Evolutionary conservation across 2,329 filamentous ascomycete species (phyloP), one percentile per base, ranked within the genome.

Genomic region (Byssoonygena ceratinophila): DNA sequence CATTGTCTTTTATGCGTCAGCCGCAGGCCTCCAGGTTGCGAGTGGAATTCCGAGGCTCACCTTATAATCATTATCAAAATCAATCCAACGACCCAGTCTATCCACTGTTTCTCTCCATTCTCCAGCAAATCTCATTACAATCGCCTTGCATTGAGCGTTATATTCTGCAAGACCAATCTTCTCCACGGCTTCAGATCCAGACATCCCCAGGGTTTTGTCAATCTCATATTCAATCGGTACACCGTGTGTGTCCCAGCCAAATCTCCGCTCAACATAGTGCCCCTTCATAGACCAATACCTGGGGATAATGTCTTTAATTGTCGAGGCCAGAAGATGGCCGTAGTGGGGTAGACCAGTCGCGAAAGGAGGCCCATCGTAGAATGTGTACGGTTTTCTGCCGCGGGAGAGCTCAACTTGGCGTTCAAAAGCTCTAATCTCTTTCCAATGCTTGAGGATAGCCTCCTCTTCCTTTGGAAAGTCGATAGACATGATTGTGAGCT

Each of bases 251-350:
- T 96, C 91, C 91, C 91, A 96, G 50, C 91, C 91, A 60, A 96
- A 96, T 54, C 90, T 80, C 59, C 91, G 81, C 74, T 92, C 87
- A 49, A 96, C 90, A 73, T 94, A 85, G 66, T 83, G 87, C 14
- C 91, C 91, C 67, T 94, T 94, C 90, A 95, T 95, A 48, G 89
- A 89, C 88, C 90, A 96, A 70, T 96, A 97, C 61, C 91, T 78
- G 7, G 91, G 89, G 59, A 97, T 94, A 55, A 95, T 92, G 68
- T 96, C 91, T 71, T 97, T 96, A 74, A 96, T 95, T 46, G 90
- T 96, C 18, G 88, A 94, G 34, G 91, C 86, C 59, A 94, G 77
- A 50, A 94, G 73, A 70, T 94, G 88, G 53, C 83, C 80, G 62
- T 85, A 83, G 67, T 85, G 82, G 39, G 80, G 80, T 55, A 80